phyloP scores from a whole-genome alignment of 768 basidiomycete species.

The Lanmaoa pseudosensibilis region DNA sequence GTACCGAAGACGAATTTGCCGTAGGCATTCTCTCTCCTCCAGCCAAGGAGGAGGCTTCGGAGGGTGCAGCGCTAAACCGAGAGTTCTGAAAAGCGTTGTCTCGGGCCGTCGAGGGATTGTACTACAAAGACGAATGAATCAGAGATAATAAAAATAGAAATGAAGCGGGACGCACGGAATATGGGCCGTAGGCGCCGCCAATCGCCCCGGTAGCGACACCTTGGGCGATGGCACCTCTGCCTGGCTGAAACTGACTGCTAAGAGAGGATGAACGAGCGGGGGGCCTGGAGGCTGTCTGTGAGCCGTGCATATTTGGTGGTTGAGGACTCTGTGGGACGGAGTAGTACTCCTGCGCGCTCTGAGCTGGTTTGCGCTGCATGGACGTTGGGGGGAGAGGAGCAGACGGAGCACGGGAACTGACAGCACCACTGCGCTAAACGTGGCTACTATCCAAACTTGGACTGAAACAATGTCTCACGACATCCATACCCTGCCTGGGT shows the following conservation, averaged over 20 bases:
- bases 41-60: constrained; percentile 42
- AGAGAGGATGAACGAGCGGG: constrained; percentile 31
- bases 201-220: constrained; percentile 81
- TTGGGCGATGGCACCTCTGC: constrained; percentile 61
- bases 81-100: constrained; percentile 47
- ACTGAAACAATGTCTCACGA: constrained; percentile 19
- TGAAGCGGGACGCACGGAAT: constrained; percentile 57
- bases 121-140: constrained; percentile 37
- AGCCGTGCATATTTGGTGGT: constrained; percentile 33
- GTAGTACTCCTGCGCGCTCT: constrained; percentile 56
- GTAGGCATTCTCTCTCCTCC: constrained; percentile 39
- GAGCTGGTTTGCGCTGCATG: constrained; percentile 46
- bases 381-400: constrained; percentile 15
- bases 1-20: constrained; percentile 59
- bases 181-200: constrained; percentile 82
- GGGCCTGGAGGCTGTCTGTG: constrained; percentile 25
- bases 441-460: constrained; percentile 26
- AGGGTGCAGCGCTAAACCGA: constrained; percentile 58
- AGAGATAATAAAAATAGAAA: constrained; percentile 1
- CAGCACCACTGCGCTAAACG: constrained; percentile 18
- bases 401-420: constrained; percentile 10
- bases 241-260: constrained; percentile 33
- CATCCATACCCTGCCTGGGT: background rate
- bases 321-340: constrained; percentile 66
- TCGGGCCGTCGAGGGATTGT: constrained; percentile 49